phyloP scores from a whole-genome alignment of 2,329 filamentous ascomycete genomes.

The Pseudogymnoascus sp. region DNA sequence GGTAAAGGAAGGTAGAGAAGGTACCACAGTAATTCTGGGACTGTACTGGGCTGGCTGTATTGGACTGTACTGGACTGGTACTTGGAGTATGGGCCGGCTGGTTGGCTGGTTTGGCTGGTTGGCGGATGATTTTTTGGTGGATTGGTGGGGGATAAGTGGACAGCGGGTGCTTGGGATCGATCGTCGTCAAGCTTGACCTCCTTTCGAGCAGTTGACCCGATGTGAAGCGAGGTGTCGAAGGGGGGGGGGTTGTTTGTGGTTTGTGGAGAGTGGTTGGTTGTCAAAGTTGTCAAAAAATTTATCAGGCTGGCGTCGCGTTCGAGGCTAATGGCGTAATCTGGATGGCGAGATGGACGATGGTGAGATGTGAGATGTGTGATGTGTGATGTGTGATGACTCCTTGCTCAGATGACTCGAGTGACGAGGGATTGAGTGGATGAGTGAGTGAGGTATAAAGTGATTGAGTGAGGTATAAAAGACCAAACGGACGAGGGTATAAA shows the following conservation, averaged over 20 bases:
- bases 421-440: not conserved
- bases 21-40: not conserved
- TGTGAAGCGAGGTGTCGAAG: not conserved
- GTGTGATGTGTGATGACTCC: not conserved
- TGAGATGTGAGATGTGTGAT: not conserved
- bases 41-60: no score
- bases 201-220: not conserved
- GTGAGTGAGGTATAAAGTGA: not conserved
- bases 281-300: not conserved
- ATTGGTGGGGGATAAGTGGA: not conserved
- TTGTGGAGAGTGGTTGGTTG: not conserved
- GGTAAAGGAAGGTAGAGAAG: not conserved
- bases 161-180: not conserved
- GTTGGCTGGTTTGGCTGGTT: not conserved
- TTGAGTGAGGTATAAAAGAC: not conserved
- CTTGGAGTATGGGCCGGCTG: no score
- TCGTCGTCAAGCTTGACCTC: not conserved
- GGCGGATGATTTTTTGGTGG: not conserved
- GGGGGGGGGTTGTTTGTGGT: not conserved
- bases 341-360: not conserved
- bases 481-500: no score
- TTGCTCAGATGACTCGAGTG: no score
- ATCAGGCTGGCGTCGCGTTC: not conserved
- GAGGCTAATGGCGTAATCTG: not conserved
- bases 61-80: no score